Evolutionary conservation across 108 stramenopile species (phyloP).

Genomic region (Fragilariopsis cylindrus): DNA sequence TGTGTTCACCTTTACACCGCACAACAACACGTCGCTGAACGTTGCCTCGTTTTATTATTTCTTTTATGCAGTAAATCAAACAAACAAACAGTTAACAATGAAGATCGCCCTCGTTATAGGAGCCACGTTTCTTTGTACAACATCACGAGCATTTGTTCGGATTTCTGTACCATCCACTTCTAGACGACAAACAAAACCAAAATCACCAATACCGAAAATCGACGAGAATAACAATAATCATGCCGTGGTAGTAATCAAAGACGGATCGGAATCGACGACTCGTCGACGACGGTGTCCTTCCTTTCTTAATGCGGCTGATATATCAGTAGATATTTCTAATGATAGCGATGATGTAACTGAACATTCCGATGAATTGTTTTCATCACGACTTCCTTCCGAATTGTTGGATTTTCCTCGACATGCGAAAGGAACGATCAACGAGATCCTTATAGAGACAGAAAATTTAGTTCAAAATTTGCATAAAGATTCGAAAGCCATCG

Average conservation of each 20-base stretch:
- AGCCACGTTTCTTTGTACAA: background rate
- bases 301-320: too few relatives aligned
- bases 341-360: background rate
- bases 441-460: slow-evolving; percentile 62
- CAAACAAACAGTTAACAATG: background rate
- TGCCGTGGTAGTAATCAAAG: background rate
- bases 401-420: slow-evolving; percentile 57
- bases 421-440: slow-evolving; percentile 51
- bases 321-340: too few relatives aligned
- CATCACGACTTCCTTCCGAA: slow-evolving; percentile 17
- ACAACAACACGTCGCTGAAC: too few relatives aligned
- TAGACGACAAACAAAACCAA: background rate
- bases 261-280: too few relatives aligned
- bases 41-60: too few relatives aligned
- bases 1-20: too few relatives aligned
- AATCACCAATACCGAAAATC: background rate
- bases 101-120: background rate
- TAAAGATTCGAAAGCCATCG: slow-evolving; percentile 39
- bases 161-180: background rate
- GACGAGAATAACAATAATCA: background rate
- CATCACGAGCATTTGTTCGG: slow-evolving; percentile 2
- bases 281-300: too few relatives aligned
- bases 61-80: too few relatives aligned
- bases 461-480: slow-evolving; percentile 52
- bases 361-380: background rate